Base-by-base conservation (phyloP, 2,329 filamentous ascomycete species). In the Fusarium haematococcum region DNA sequence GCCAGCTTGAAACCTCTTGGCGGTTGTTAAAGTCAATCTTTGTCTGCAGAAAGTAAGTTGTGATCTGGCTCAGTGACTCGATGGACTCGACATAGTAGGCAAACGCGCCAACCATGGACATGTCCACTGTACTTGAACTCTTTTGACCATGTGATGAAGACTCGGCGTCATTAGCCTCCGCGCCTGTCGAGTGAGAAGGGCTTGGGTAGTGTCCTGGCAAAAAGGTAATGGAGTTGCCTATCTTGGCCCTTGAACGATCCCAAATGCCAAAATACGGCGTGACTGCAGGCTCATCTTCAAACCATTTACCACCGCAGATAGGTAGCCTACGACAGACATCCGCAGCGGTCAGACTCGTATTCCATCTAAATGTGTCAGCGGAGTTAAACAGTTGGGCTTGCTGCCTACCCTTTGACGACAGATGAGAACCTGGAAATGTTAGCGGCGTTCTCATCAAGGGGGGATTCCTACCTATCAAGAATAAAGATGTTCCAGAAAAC, bases 51-150 rank as follows among this genome's bases (percentile, higher is more conserved):
- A 87, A 87, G 70, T 83, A 86, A 0, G 80, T 84, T 2, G 81
- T 86, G 4, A 86, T 84, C 1, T 81, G 81, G 66, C 83, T 85
- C 5, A 87, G 77, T 2, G 82, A 85, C 69, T 87, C 85, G 0
- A 84, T 85, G 0, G 85, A 84, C 68, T 87, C 85, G 37, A 86
- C 81, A 52, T 82, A 81, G 66, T 86, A 86, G 2, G 85, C 84
- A 72, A 86, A 86, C 0, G 83, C 84, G 0, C 85, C 85, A 5
- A 86, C 77, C 1, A 81, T 81, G 11, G 84, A 82, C 54, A 82
- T 79, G 45, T 79, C 74, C 6, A 78, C 71, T 0, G 69, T 14
- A 33, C n/a, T 27, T 25, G 33, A 57, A 6, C 4, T 3, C 5
- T 25, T 18, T n/a, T 37, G 54, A 2, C 20, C 32, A 25, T 35